Evolutionary conservation across 2,329 filamentous ascomycete species (phyloP).

Genomic region (Fusarium sp.): DNA sequence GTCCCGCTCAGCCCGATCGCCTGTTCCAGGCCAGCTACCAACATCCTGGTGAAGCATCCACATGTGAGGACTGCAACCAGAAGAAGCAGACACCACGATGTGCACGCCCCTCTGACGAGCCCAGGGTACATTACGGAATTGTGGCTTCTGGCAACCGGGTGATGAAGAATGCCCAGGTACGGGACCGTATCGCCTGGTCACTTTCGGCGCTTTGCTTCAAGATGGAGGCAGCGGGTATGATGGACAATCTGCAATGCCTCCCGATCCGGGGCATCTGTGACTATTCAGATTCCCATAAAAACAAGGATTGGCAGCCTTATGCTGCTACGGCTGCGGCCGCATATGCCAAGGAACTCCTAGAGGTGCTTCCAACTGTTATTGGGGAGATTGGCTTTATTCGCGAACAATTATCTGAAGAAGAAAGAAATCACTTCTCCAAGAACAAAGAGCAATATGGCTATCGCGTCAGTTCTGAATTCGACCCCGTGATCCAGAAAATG

Average conservation of each 20-base stretch:
- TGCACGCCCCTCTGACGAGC: neutral
- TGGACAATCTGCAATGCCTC: conserved; percentile 46
- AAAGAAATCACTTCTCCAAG: too few relatives aligned
- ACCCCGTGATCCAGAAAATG: too few relatives aligned
- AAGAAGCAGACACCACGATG: neutral
- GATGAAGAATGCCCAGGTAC: conserved; percentile 46
- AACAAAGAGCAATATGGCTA: too few relatives aligned
- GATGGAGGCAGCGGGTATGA: conserved; percentile 45
- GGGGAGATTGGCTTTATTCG: too few relatives aligned
- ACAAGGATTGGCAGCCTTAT: neutral
- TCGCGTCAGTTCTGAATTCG: too few relatives aligned
- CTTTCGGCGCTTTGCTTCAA: conserved; percentile 40
- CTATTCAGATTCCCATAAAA: conserved; percentile 41
- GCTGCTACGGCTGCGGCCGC: neutral
- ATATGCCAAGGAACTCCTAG: conserved; percentile 5
- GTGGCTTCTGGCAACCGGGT: conserved; percentile 49
- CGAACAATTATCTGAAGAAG: too few relatives aligned
- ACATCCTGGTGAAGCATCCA: neutral
- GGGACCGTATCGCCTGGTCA: conserved; percentile 44
- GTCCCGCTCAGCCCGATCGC: conserved; percentile 7
- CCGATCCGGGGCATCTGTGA: conserved; percentile 52
- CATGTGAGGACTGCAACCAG: neutral
- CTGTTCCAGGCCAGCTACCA: conserved; percentile 3
- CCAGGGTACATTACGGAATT: conserved; percentile 7
- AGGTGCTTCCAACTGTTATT: too few relatives aligned